These are phyloP conservation scores for Escallonia herrerae DNA, from an alignment of 129 eudicot genomes.

Conservation along the genomic window DNA sequence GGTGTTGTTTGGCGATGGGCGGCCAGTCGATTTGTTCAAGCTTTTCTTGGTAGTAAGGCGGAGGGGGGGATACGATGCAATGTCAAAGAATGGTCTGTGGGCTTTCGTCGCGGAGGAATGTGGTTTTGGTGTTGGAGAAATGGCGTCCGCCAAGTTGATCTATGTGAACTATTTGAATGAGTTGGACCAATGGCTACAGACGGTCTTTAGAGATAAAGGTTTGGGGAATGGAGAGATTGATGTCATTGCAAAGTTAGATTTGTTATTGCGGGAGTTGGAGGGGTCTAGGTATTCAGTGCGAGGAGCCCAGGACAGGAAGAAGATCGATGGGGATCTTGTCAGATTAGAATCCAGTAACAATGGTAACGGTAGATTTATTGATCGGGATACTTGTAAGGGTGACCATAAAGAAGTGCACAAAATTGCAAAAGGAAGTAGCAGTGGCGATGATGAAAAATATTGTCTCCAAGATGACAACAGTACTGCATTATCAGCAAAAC, in stretches of 20 bases:
- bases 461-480: slow-evolving; percentile 1
- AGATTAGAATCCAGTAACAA: slow-evolving; percentile 9
- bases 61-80: slow-evolving; percentile 58
- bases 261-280: slow-evolving; percentile 36
- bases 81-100: slow-evolving; percentile 60
- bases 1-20: slow-evolving; percentile 60
- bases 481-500: slow-evolving; percentile 3
- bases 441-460: slow-evolving; percentile 8
- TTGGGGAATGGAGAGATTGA: slow-evolving; percentile 22
- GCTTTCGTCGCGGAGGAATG: slow-evolving; percentile 63
- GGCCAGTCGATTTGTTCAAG: slow-evolving; percentile 57
- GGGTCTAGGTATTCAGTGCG: slow-evolving; percentile 16
- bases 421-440: slow-evolving; percentile 3
- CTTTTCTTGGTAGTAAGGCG: slow-evolving; percentile 61
- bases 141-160: slow-evolving; percentile 50
- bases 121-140: slow-evolving; percentile 29
- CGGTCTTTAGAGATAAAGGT: slow-evolving; percentile 16
- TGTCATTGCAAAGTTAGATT: slow-evolving; percentile 41
- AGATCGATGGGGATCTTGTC: slow-evolving; percentile 14
- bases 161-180: slow-evolving; percentile 61
- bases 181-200: slow-evolving; percentile 58
- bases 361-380: slow-evolving; percentile 13
- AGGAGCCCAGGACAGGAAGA: slow-evolving; percentile 9
- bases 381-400: slow-evolving; percentile 8
- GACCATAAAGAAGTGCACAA: slow-evolving; percentile 10